Base-by-base conservation (phyloP, 2,329 filamentous ascomycete species). In the Chrysosporium queenslandicum region DNA sequence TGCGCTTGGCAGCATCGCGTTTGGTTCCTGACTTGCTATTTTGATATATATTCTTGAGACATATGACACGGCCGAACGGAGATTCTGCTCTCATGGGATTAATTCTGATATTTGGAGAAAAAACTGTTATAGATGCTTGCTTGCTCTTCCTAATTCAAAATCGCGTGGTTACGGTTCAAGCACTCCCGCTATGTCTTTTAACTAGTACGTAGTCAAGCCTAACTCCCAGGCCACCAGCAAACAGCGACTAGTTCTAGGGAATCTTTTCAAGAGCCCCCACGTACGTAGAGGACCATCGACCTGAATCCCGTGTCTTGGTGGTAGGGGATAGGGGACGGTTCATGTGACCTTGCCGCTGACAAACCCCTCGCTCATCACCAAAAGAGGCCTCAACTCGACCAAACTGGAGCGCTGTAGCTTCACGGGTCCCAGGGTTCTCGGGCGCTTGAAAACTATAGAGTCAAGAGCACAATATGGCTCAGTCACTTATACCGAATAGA, bases 401-500 rank as follows among this genome's bases (percentile, higher is more conserved):
- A 14, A 39, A 39, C 36, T 18, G 36, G n/a, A 20, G 7, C 16
- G 23, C 40, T 34, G 12, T 29, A n/a, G n/a, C n/a, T n/a, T n/a
- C n/a, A n/a, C n/a, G n/a, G n/a, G n/a, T n/a, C n/a, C n/a, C n/a
- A n/a, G n/a, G n/a, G n/a, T n/a, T n/a, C n/a, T n/a, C n/a, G n/a
- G n/a, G n/a, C n/a, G n/a, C n/a, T n/a, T n/a, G n/a, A n/a, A n/a
- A n/a, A n/a, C n/a, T n/a, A n/a, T n/a, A n/a, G n/a, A n/a, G n/a
- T n/a, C n/a, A n/a, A n/a, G n/a, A n/a, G n/a, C n/a, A n/a, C 20
- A 36, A n/a, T 1, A 56, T 56, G 54, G 25, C 54, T 12, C 51
- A 55, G 60, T 60, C 64, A 37, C 58, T 91, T 3, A 52, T 47
- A 54, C 79, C 80, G 39, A 97, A 97, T 64, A 69, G 86, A 27